Percentiles rank a stretch among this genome's conserved stretches.
These are phyloP conservation scores for Rhododendron williamsianum DNA, from an alignment of 148 eudicot genomes.

Conservation along the genomic window DNA sequence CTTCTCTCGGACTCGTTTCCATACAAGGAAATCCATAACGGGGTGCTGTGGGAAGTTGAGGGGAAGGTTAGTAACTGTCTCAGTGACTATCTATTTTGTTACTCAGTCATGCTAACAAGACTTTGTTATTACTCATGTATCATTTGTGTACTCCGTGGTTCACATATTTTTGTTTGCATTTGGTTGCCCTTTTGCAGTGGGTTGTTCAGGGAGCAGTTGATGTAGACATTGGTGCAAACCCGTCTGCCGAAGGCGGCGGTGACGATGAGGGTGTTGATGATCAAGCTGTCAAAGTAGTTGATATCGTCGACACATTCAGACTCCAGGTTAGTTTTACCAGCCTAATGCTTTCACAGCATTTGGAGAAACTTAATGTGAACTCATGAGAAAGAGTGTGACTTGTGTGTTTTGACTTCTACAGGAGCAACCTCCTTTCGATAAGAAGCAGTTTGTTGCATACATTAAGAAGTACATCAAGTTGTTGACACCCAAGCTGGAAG, in stretches of 20 bases:
- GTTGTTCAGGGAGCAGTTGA: slow-evolving; percentile 67
- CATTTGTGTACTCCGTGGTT: not conserved
- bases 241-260: slow-evolving; percentile 89
- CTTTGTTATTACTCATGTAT: not conserved
- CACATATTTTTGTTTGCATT: not conserved
- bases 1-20: slow-evolving; percentile 82
- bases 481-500: slow-evolving; percentile 50
- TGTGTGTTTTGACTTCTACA: slow-evolving; percentile 4
- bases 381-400: not conserved
- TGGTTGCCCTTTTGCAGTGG: slow-evolving; percentile 47
- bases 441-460: slow-evolving; percentile 51
- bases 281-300: slow-evolving; percentile 52
- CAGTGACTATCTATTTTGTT: not conserved
- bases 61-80: slow-evolving; percentile 52
- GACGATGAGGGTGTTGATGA: slow-evolving; percentile 72
- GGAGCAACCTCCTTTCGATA: slow-evolving; percentile 64
- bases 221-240: slow-evolving; percentile 87
- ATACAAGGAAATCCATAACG: slow-evolving; percentile 64
- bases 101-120: not conserved
- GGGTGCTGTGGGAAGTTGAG: slow-evolving; percentile 83
- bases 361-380: not conserved
- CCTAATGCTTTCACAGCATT: not conserved
- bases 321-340: slow-evolving; percentile 42
- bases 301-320: slow-evolving; percentile 69
- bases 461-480: slow-evolving; percentile 58